phyloP scores from a whole-genome alignment of 2,329 filamentous ascomycete species.

The Botryotinia convoluta region DNA sequence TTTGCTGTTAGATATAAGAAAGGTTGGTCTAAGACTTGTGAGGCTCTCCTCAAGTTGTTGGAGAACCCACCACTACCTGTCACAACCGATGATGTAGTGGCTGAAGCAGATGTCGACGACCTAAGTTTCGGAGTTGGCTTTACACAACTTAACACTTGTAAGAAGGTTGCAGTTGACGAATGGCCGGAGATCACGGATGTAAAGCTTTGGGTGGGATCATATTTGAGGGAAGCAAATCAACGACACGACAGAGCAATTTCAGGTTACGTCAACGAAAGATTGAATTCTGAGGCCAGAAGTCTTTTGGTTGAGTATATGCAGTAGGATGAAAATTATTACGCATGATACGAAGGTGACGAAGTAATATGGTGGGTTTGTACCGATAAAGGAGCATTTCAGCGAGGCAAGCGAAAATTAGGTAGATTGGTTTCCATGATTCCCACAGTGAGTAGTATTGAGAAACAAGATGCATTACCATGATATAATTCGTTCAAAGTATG shows the following conservation, averaged over 20 bases:
- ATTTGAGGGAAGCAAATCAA: conserved; percentile 70
- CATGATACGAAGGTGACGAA: conserved; percentile 14
- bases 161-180: conserved; percentile 69
- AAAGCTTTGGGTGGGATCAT: conserved; percentile 67
- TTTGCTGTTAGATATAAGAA: conserved; percentile 82
- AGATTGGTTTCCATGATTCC: conserved; percentile 20
- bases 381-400: conserved; percentile 19
- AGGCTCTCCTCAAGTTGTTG: conserved; percentile 82
- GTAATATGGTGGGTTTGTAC: conserved; percentile 15
- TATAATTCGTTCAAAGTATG: neutral
- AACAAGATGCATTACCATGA: conserved; percentile 8
- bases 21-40: conserved; percentile 88
- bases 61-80: conserved; percentile 76
- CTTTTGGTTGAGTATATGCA: conserved; percentile 49
- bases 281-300: conserved; percentile 57
- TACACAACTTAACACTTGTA: conserved; percentile 89
- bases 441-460: conserved; percentile 17
- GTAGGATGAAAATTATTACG: conserved; percentile 25
- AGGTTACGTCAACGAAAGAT: conserved; percentile 67
- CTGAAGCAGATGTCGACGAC: conserved; percentile 90
- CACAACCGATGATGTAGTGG: conserved; percentile 70
- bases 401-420: conserved; percentile 19
- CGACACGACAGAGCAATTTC: conserved; percentile 69
- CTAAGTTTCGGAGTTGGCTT: conserved; percentile 93
- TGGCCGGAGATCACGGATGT: conserved; percentile 83